Evolutionary conservation across 73 alveolate genomes (phyloP).

Genomic region (Symbiodinium natans): DNA sequence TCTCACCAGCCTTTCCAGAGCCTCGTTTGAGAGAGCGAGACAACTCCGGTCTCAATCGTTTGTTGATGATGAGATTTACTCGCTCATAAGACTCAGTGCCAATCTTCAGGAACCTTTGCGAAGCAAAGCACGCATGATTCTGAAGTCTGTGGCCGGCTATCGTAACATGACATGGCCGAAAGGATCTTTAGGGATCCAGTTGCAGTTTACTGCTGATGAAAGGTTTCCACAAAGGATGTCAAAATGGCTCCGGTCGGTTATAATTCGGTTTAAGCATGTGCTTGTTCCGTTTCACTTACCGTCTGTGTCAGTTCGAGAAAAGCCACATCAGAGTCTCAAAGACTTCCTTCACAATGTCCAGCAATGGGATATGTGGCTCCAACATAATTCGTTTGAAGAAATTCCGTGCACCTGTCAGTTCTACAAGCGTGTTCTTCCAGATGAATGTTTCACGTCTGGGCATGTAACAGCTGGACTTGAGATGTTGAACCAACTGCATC

Average conservation of each 20-base stretch:
- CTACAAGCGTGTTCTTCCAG: not conserved
- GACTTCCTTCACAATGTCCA: not conserved
- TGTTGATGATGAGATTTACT: not conserved
- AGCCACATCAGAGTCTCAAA: not conserved
- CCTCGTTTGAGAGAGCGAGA: not conserved
- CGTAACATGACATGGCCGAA: not conserved
- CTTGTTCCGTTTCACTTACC: not conserved
- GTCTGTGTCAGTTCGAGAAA: not conserved
- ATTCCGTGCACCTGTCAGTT: not conserved
- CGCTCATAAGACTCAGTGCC: not conserved
- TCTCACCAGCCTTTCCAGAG: not conserved
- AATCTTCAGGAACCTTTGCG: not conserved
- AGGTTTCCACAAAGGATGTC: no score
- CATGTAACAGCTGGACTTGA: not conserved
- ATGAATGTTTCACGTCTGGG: not conserved
- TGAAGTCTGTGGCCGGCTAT: not conserved
- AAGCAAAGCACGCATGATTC: not conserved
- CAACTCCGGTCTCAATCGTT: not conserved
- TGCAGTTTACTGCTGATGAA: not conserved
- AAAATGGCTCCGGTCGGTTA: not conserved
- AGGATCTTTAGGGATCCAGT: not conserved
- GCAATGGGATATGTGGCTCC: not conserved
- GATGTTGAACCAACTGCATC: not conserved
- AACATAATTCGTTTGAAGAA: not conserved
- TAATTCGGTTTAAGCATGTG: not conserved